Evolutionary conservation across 2,329 filamentous ascomycete genomes (phyloP).

Genomic region (Aspergillus eucalypticola): DNA sequence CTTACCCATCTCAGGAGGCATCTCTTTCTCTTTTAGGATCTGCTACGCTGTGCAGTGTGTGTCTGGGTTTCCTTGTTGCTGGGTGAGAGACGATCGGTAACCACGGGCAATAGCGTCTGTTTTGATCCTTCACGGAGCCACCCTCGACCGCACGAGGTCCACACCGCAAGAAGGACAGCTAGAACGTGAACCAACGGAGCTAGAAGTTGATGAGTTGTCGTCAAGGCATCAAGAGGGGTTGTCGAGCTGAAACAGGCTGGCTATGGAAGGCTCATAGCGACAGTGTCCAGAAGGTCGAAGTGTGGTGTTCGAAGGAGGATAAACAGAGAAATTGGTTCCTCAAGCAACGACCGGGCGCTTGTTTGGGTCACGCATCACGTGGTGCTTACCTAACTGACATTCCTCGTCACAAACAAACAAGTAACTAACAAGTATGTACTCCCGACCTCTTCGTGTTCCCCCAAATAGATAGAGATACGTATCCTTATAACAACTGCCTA

Average conservation of each 20-base stretch:
- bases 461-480: too few species aligned
- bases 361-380: constrained; percentile 36
- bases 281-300: constrained; percentile 21
- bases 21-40: constrained; percentile 21
- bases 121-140: constrained; percentile 29
- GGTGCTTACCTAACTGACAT: constrained; percentile 27
- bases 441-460: background rate
- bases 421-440: background rate
- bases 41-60: constrained; percentile 20
- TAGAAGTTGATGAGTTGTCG: constrained; percentile 2
- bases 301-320: constrained; percentile 29
- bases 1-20: constrained; percentile 39
- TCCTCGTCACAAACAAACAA: constrained; percentile 14
- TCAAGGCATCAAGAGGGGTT: constrained; percentile 15
- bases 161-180: constrained; percentile 13
- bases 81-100: constrained; percentile 28
- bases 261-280: constrained; percentile 27
- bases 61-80: constrained; percentile 23
- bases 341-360: constrained; percentile 39
- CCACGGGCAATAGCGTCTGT: constrained; percentile 32
- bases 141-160: constrained; percentile 24
- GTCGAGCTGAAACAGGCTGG: constrained; percentile 15
- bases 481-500: too few species aligned
- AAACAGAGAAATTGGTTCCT: constrained; percentile 45
- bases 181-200: background rate